These are phyloP conservation scores for Quercus rubra DNA, from an alignment of 306 rosid species.

Conservation along the genomic window DNA sequence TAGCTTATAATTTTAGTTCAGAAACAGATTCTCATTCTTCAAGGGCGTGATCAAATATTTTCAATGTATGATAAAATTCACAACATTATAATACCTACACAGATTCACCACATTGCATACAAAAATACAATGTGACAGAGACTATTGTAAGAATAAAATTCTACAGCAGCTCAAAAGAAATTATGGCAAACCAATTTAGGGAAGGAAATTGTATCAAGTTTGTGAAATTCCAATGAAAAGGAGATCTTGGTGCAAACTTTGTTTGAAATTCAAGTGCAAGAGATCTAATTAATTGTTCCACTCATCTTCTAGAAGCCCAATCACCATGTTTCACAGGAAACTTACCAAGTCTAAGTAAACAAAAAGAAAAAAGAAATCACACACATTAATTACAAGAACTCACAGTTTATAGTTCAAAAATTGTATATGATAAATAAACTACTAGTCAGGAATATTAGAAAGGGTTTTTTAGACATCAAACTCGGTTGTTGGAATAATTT, in stretches of 20 bases:
- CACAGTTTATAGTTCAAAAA: background rate
- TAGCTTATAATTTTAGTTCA: no score
- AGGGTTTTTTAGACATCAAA: background rate
- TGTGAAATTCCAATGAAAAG: background rate
- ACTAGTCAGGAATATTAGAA: background rate
- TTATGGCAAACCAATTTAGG: background rate
- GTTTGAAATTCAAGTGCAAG: background rate
- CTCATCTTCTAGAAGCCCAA: background rate
- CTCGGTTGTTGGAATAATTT: background rate
- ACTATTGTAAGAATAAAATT: background rate
- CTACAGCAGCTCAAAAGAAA: background rate
- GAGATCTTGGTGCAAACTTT: background rate
- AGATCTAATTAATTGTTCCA: background rate
- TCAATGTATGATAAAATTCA: background rate
- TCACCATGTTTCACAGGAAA: background rate
- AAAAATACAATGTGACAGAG: background rate
- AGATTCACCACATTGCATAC: background rate
- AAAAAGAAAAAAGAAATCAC: background rate
- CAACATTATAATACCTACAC: background rate
- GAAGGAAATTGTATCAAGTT: background rate
- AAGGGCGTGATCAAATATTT: background rate
- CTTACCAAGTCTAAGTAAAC: background rate
- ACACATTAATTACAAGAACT: background rate
- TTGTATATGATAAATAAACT: no score
- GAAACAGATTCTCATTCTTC: background rate